Base-by-base conservation (phyloP, 2,329 filamentous ascomycete genomes). In the Penicillium sumatraense region DNA sequence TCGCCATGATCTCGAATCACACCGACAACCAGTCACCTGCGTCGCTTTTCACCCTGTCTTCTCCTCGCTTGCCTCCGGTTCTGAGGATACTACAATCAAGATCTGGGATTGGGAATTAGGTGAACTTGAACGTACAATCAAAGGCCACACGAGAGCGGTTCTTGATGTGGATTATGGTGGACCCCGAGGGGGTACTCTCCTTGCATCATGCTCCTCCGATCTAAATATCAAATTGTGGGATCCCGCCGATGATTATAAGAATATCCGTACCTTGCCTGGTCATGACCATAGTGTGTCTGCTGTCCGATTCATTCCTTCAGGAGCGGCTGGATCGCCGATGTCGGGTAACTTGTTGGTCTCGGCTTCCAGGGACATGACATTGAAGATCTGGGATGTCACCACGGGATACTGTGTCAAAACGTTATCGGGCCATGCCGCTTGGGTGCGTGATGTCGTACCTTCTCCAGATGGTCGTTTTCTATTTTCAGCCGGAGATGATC, bases 101-200 rank as follows among this genome's bases (percentile, higher is more conserved):
- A 93, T 97, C 52, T 97, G 93, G 93, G 93, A 97, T 69, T 97
- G 92, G 89, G 93, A 97, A 68, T 78, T 96, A 21, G 93, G 93
- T 45, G 93, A 97, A 74, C 81, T 96, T 3, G 93, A 97, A 72
- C 81, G 89, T 59, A 97, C 93, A 0, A 84, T 97, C 54, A 97
- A 97, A 71, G 92, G 91, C 1, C 93, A 97, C 69, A 97, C 92
- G 5, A 92, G 90, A 69, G 86, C 91, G 3, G 91, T 97, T 1
- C 78, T 95, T 24, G 92, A 96, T 70, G 86, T 96, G 31, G 93
- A 97, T 68, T 97, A 90, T 75, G 93, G 93, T 33, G 93, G 93
- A 0, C 91, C 91, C 1, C 82, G 89, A 68, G 89, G 90, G 38
- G 88, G 86, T 27, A 91, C 88, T 3, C 80, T 96, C 21, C 82